phyloP scores from a whole-genome alignment of 352 stramenopile genomes.

The Aphanomyces stellatus region DNA sequence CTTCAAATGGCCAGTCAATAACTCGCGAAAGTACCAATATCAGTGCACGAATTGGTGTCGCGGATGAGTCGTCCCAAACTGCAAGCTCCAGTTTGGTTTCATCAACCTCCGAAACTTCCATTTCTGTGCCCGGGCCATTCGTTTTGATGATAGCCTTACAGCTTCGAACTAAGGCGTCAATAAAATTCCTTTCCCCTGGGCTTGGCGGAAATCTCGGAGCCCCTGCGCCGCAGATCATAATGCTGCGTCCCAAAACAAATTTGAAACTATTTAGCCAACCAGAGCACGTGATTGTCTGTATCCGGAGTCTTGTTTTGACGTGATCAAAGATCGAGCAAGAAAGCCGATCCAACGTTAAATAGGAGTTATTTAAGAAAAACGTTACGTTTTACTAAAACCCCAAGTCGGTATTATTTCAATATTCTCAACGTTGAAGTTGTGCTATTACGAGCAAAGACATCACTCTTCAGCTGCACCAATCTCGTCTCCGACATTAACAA shows the following conservation, averaged over 20 bases:
- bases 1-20: constrained; percentile 70
- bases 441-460: too few species aligned
- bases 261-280: neutral
- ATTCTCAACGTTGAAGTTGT: too few species aligned
- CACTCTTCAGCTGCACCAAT: too few species aligned
- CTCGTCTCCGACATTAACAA: too few species aligned
- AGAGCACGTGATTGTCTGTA: too few species aligned
- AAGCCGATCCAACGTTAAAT: too few species aligned
- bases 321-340: too few species aligned
- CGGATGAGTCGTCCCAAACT: neutral
- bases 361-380: neutral
- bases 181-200: constrained; percentile 45
- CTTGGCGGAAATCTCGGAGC: constrained; percentile 26
- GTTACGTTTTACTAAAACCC: neutral
- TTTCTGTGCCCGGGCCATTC: neutral
- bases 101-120: neutral
- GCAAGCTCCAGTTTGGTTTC: neutral
- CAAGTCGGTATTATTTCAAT: too few species aligned
- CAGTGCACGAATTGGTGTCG: constrained; percentile 20
- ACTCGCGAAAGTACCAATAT: constrained; percentile 54
- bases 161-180: constrained; percentile 50
- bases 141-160: constrained; percentile 1
- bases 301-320: neutral
- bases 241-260: neutral
- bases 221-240: constrained; percentile 21